A percentile compares a stretch with the other conserved stretches of the same genome.
Evolutionary conservation across 306 rosid genomes (phyloP).

Genomic region (Castanea mollissima): DNA sequence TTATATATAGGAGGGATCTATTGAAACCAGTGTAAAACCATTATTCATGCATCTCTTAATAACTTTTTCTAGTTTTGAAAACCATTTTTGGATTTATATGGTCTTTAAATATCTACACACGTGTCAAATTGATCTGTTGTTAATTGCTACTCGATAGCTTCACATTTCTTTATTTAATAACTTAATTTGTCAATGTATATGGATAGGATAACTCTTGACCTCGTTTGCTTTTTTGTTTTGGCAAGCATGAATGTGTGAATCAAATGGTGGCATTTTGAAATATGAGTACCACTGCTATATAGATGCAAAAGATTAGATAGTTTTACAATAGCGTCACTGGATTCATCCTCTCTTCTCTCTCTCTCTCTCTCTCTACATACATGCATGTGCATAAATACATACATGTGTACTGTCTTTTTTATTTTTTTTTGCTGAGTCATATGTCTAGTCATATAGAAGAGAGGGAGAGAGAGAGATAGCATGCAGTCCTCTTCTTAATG

Average conservation of each 20-base stretch:
- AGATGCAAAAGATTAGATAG: no score
- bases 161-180: neutral
- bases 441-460: no score
- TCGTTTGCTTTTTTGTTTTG: neutral
- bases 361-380: no score
- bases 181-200: neutral
- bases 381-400: neutral
- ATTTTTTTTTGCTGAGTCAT: no score
- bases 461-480: no score
- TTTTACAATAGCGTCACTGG: no score
- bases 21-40: neutral
- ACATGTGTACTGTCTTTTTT: no score
- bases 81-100: neutral
- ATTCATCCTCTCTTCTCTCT: no score
- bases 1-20: neutral
- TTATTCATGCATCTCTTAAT: neutral
- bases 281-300: neutral
- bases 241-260: neutral
- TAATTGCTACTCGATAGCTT: neutral
- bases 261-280: neutral
- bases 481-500: no score
- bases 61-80: neutral
- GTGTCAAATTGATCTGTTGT: neutral
- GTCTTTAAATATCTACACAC: neutral
- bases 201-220: neutral